Evolutionary conservation across 306 rosid species (phyloP).

Genomic region (Lupinus albus): DNA sequence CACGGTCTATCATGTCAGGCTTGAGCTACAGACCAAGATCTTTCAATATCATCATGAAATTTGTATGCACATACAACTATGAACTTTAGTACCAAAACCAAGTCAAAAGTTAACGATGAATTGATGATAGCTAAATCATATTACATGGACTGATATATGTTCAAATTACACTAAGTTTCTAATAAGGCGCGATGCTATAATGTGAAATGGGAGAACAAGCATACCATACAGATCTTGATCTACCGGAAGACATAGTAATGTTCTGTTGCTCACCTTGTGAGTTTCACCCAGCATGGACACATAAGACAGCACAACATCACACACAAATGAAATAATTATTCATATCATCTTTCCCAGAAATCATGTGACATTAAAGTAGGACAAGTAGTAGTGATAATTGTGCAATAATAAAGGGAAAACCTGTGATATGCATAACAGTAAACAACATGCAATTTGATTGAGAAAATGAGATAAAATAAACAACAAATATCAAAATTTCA

Average conservation of each 20-base stretch:
- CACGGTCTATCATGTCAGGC: too few relatives aligned
- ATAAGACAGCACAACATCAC: slow-evolving; percentile 29
- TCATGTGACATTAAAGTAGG: slow-evolving; percentile 54
- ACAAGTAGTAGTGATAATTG: slow-evolving; percentile 8
- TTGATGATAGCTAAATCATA: not conserved
- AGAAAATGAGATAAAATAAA: slow-evolving; percentile 36
- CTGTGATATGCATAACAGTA: slow-evolving; percentile 50
- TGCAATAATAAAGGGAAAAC: slow-evolving; percentile 33
- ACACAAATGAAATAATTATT: slow-evolving; percentile 30
- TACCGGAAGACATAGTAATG: slow-evolving; percentile 42
- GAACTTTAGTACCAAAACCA: slow-evolving; percentile 36
- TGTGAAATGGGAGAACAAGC: slow-evolving; percentile 22
- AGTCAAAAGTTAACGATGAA: slow-evolving; percentile 17
- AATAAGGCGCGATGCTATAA: not conserved
- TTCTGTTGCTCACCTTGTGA: slow-evolving; percentile 29
- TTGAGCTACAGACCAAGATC: too few relatives aligned
- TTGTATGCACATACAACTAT: slow-evolving; percentile 39
- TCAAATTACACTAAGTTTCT: too few relatives aligned
- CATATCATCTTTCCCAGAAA: slow-evolving; percentile 34
- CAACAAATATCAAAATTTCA: not conserved
- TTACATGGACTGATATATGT: not conserved
- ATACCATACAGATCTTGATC: slow-evolving; percentile 60
- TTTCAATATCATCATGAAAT: slow-evolving; percentile 51
- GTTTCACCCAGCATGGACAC: slow-evolving; percentile 31
- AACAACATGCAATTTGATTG: slow-evolving; percentile 25